Conservation (phyloP, 169 alveolate genomes). For the Cryptosporidium sp. region DNA sequence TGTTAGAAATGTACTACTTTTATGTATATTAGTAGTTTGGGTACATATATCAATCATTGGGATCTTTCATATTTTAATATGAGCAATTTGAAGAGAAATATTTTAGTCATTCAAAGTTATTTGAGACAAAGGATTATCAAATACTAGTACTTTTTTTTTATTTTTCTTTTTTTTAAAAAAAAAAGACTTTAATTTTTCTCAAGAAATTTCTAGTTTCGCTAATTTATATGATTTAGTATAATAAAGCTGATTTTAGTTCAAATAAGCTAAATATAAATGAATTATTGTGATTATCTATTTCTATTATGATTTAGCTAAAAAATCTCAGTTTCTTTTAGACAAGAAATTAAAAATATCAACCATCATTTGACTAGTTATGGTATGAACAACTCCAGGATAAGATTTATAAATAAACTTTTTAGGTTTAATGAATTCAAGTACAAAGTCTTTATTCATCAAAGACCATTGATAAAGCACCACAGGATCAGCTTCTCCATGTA, state of each 20-base stretch:
- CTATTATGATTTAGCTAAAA: neutral
- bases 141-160: neutral
- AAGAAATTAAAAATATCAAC: constrained; percentile 35
- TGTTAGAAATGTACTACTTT: constrained; percentile 23
- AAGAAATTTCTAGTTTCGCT: neutral
- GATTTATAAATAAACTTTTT: constrained; percentile 39
- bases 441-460: constrained; percentile 4
- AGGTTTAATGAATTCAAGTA: constrained; percentile 22
- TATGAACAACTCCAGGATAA: constrained; percentile 65
- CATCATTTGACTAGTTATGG: constrained; percentile 29
- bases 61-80: constrained; percentile 10
- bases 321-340: neutral
- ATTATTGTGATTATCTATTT: no score
- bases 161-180: neutral
- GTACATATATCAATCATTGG: constrained; percentile 53
- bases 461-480: constrained; percentile 52
- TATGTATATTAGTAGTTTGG: constrained; percentile 42
- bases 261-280: neutral
- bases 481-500: constrained; percentile 75
- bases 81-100: neutral
- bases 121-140: neutral
- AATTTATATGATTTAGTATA: neutral
- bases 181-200: neutral
- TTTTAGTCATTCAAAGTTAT: neutral
- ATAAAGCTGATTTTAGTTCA: neutral